These are phyloP conservation scores for Coemansia sp. DNA, from an alignment of 192 early-diverging fungal genomes.

Conservation along the genomic window DNA sequence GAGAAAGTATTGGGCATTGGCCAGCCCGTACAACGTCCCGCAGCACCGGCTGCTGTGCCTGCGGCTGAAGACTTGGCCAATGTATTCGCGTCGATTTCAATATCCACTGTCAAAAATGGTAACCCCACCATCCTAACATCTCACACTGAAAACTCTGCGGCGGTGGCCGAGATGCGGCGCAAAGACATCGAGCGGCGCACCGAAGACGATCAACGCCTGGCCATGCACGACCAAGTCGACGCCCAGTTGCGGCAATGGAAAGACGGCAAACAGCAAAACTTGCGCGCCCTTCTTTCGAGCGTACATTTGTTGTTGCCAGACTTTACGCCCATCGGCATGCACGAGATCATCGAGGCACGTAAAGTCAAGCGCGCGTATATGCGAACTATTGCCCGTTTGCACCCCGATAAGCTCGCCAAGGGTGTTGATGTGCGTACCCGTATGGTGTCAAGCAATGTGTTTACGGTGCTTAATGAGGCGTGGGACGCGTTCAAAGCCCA, in stretches of 20 bases:
- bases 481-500: slow-evolving; percentile 92
- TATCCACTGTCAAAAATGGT: slow-evolving; percentile 29
- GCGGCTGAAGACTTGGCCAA: slow-evolving; percentile 28
- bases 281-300: slow-evolving; percentile 82
- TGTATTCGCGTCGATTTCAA: slow-evolving; percentile 48
- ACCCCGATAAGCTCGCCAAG: slow-evolving; percentile 89
- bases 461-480: slow-evolving; percentile 85
- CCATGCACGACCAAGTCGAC: slow-evolving; percentile 78
- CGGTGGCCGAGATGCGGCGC: slow-evolving; percentile 72
- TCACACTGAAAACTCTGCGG: slow-evolving; percentile 37
- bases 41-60: background rate
- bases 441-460: slow-evolving; percentile 86
- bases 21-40: background rate
- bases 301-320: slow-evolving; percentile 77
- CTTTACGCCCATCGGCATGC: slow-evolving; percentile 78
- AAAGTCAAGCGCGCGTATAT: slow-evolving; percentile 93
- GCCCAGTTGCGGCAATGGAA: slow-evolving; percentile 73
- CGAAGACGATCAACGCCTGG: slow-evolving; percentile 76
- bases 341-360: slow-evolving; percentile 78
- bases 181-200: slow-evolving; percentile 71
- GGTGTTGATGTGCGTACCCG: slow-evolving; percentile 72
- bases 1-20: slow-evolving; percentile 52
- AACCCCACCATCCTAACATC: slow-evolving; percentile 17
- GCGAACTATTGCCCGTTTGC: slow-evolving; percentile 86
- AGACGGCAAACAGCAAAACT: slow-evolving; percentile 84